Evolutionary conservation across 345 rosid genomes (phyloP).

Genomic region (Mangifera indica): DNA sequence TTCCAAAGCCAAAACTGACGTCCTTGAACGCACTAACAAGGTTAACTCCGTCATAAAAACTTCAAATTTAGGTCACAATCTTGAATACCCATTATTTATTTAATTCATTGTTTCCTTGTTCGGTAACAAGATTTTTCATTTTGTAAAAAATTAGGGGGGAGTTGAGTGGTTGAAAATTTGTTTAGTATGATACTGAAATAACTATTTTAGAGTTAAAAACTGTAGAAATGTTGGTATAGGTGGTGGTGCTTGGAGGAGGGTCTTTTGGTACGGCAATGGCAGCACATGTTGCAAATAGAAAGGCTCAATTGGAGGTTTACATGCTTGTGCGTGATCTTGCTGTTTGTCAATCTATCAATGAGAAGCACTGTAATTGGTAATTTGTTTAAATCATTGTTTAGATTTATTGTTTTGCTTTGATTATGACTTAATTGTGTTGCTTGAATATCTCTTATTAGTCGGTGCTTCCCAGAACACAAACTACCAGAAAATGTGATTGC

Average conservation of each 20-base stretch:
- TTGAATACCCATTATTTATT: too few relatives aligned
- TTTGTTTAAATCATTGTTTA: not conserved
- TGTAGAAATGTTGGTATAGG: slow-evolving; percentile 37
- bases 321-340: slow-evolving; percentile 79
- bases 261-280: slow-evolving; percentile 97
- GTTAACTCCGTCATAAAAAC: slow-evolving; percentile 12
- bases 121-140: too few relatives aligned
- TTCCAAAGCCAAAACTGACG: slow-evolving; percentile 68
- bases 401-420: not conserved
- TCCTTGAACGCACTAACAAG: slow-evolving; percentile 79
- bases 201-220: too few relatives aligned
- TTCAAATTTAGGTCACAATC: too few relatives aligned
- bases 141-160: too few relatives aligned
- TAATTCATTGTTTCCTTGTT: too few relatives aligned
- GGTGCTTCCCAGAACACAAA: slow-evolving; percentile 78
- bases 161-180: too few relatives aligned
- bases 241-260: slow-evolving; percentile 96
- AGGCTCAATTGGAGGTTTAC: slow-evolving; percentile 64
- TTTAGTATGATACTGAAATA: too few relatives aligned
- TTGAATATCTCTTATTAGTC: slow-evolving; percentile 37
- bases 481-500: slow-evolving; percentile 81
- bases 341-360: slow-evolving; percentile 68
- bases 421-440: not conserved
- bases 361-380: slow-evolving; percentile 56
- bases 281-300: slow-evolving; percentile 77